Evolutionary conservation across 179 eudicot genomes (phyloP), one percentile per base, ranked within the genome.

Genomic region (Spergularia azorica): DNA sequence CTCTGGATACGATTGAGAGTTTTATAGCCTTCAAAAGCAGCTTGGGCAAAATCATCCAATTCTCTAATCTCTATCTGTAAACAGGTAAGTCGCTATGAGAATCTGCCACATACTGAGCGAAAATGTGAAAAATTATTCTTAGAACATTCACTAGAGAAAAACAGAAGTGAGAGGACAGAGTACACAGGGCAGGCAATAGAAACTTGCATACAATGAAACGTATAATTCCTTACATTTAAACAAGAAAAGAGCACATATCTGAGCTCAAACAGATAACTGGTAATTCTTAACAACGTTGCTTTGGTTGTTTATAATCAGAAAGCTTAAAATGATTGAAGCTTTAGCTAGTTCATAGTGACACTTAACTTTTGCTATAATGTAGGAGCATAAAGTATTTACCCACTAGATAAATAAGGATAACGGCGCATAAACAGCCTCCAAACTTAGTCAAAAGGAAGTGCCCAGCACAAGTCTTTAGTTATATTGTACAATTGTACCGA

Each of bases 1-100:
- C 97, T 95, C 90, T 95, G 98, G 69, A 95, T 95, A 81, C 98
- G 97, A 83, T 95, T 93, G 43, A 95, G 92, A 70, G 93, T 80
- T 82, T 91, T 90, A 88, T 91, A 95, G 73, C 97, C 97, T 51
- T 88, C 93, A 74, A 95, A 95, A 81, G 98, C 98, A 87, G 97
- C 90, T 89, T 95, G 98, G 50, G 98, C 98, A 87, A 95, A 86
- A 63, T 93, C 98, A 84, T 93, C 98, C 70, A 95, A 80, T 83
- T 95, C 98, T 81, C 85, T 88, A 83, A 95, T 95, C 83, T 90
- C 97, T 73, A 94, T 94, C 98, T 94, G 87, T 64, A 80, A 83
- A 79, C 79, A 77, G 54, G 60, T 10, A 79, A 43, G 16, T 13
- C 48, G 39, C 14, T 18, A 71, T 74, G 54, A 73, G 15, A 39